Percentiles rank a stretch among this genome's conserved stretches.
Evolutionary conservation across 2,329 filamentous ascomycete species (phyloP).

Genomic region (Venturia pyrina): DNA sequence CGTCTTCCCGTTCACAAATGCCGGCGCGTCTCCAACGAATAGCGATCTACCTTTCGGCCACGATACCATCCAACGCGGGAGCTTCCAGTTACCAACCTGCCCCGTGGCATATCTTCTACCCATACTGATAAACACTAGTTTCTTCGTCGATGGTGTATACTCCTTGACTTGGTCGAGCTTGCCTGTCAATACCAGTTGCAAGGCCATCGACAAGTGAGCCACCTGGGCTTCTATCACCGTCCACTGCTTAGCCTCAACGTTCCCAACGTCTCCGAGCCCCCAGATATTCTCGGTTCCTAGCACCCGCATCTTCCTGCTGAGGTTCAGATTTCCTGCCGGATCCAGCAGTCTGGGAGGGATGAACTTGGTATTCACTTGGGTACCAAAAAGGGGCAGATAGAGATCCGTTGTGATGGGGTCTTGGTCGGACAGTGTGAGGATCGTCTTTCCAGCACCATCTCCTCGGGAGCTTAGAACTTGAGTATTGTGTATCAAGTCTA

Average conservation of each 20-base stretch:
- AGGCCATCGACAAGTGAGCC: neutral
- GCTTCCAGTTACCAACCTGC: neutral
- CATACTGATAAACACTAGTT: neutral
- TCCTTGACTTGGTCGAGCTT: neutral
- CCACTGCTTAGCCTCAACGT: neutral
- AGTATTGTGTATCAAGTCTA: neutral
- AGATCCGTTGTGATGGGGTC: neutral
- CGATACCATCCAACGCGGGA: neutral
- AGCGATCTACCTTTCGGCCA: neutral
- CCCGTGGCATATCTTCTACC: neutral
- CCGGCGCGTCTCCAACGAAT: neutral
- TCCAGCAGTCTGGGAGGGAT: neutral
- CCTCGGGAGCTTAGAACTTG: neutral
- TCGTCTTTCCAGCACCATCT: neutral
- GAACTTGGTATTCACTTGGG: neutral
- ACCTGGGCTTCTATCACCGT: neutral
- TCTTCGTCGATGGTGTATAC: neutral
- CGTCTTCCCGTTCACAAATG: neutral
- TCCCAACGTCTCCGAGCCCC: neutral
- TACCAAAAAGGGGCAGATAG: neutral
- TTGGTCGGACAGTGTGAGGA: neutral
- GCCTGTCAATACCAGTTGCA: neutral
- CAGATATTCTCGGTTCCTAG: neutral
- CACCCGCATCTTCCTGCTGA: neutral
- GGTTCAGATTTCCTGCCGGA: conserved; percentile 1